These are phyloP conservation scores for Lenzites betulinus DNA, from an alignment of 768 basidiomycete species.

Conservation along the genomic window DNA sequence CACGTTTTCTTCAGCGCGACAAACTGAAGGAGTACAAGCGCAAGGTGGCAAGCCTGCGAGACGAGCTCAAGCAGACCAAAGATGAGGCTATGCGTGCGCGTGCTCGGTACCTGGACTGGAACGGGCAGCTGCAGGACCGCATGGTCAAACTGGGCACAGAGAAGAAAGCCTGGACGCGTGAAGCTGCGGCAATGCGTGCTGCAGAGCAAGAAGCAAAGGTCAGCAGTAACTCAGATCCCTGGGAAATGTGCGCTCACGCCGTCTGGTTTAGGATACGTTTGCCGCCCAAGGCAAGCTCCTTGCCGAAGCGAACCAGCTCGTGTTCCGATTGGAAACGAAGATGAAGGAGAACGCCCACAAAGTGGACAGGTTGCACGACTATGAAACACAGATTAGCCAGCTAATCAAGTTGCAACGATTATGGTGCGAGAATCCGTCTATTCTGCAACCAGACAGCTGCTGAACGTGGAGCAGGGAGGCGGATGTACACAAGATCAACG, in stretches of 20 bases:
- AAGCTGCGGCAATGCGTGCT: conserved; percentile 66
- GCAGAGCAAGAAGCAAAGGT: conserved; percentile 75
- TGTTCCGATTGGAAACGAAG: conserved; percentile 74
- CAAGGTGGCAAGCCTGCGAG: conserved; percentile 66
- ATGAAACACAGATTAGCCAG: conserved; percentile 86
- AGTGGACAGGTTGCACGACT: conserved; percentile 77
- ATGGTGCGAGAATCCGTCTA: conserved; percentile 55
- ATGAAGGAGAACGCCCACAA: conserved; percentile 81
- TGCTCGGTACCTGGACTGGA: conserved; percentile 83
- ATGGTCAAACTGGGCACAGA: conserved; percentile 75
- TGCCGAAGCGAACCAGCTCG: conserved; percentile 65
- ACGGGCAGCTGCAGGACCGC: conserved; percentile 76
- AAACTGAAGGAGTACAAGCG: conserved; percentile 76
- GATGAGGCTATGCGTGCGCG: conserved; percentile 72
- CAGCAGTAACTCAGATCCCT: neutral
- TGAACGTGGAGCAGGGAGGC: conserved; percentile 53
- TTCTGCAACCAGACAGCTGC: too few species aligned
- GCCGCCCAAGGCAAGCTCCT: conserved; percentile 68
- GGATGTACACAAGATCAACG: conserved; percentile 72
- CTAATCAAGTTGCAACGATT: conserved; percentile 72
- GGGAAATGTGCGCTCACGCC: neutral
- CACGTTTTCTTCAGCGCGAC: conserved; percentile 57
- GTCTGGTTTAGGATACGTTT: conserved; percentile 55
- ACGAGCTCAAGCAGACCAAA: conserved; percentile 72
- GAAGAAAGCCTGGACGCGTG: conserved; percentile 73